Percentiles rank a stretch among this genome's conserved stretches.
Conservation (phyloP, 1,284 basidiomycete species). For the Lignosus rhinocerotis region DNA sequence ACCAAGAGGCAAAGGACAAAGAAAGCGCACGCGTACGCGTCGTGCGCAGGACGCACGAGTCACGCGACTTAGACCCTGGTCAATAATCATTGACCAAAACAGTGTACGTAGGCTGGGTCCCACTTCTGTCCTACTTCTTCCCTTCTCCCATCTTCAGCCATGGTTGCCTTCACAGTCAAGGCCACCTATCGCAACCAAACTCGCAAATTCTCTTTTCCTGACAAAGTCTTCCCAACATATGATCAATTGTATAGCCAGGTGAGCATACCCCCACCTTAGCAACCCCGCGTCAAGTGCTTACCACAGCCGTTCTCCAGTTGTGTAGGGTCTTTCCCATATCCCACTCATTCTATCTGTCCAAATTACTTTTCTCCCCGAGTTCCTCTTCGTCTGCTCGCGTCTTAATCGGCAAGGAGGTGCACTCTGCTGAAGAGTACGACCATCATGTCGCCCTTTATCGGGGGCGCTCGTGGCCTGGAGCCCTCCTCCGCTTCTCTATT, state of each 20-base stretch:
- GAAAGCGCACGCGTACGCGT: too few species aligned
- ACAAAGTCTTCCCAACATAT: conserved; percentile 44
- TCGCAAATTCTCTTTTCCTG: conserved; percentile 46
- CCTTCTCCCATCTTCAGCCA: conserved; percentile 33
- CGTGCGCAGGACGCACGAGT: too few species aligned
- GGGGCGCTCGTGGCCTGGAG: conserved; percentile 51
- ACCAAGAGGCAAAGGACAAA: too few species aligned
- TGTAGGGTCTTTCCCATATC: conserved; percentile 66
- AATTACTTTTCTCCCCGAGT: conserved; percentile 65
- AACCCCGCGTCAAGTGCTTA: conserved; percentile 13
- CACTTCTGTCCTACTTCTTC: conserved; percentile 16
- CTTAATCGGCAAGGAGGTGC: conserved; percentile 61
- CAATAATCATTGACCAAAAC: too few species aligned
- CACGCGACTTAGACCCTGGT: too few species aligned
- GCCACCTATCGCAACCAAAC: conserved; percentile 54
- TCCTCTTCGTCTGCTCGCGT: conserved; percentile 44
- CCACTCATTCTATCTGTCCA: conserved; percentile 59
- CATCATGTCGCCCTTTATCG: conserved; percentile 49
- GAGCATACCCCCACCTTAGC: conserved; percentile 14
- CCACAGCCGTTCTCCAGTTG: conserved; percentile 44
- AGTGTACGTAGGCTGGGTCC: conserved; percentile 10
- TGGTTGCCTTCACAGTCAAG: conserved; percentile 51
- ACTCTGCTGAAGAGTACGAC: conserved; percentile 57
- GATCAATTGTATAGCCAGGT: conserved; percentile 47
- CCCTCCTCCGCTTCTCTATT: conserved; percentile 63